Percentiles rank a stretch among this genome's conserved stretches.
Evolutionary conservation across 106 monocot genomes (phyloP).

Genomic region (Allium cepa): DNA sequence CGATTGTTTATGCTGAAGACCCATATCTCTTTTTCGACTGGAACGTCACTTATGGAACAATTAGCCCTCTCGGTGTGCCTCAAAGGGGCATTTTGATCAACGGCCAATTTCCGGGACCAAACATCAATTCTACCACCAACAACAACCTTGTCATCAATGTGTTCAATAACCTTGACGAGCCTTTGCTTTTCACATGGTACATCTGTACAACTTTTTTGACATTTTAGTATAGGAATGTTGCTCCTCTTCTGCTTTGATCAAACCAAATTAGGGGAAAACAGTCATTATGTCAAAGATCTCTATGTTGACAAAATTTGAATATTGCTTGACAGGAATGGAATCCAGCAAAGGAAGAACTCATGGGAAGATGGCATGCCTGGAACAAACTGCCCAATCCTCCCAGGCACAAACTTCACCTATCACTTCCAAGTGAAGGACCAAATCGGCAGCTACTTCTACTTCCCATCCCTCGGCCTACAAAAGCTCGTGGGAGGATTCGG

Average conservation of each 20-base stretch:
- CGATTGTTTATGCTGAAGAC: slow-evolving; percentile 27
- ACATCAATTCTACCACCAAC: slow-evolving; percentile 79
- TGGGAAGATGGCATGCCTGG: slow-evolving; percentile 77
- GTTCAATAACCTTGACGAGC: slow-evolving; percentile 68
- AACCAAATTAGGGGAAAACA: too few relatives aligned
- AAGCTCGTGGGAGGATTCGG: slow-evolving; percentile 76
- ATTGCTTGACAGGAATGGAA: slow-evolving; percentile 38
- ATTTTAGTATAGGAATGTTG: background rate
- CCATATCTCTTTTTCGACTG: slow-evolving; percentile 67
- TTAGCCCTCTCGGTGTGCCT: slow-evolving; percentile 28
- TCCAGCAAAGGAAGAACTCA: slow-evolving; percentile 84
- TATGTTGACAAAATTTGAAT: background rate
- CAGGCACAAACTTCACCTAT: slow-evolving; percentile 67
- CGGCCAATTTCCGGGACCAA: slow-evolving; percentile 61
- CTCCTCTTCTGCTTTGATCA: too few relatives aligned
- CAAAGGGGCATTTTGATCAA: slow-evolving; percentile 73
- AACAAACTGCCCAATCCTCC: slow-evolving; percentile 76
- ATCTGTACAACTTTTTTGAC: background rate
- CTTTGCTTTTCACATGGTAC: slow-evolving; percentile 46
- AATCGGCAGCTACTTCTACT: slow-evolving; percentile 85
- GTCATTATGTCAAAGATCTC: background rate
- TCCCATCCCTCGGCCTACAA: slow-evolving; percentile 70
- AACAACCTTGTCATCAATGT: slow-evolving; percentile 83
- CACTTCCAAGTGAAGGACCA: slow-evolving; percentile 83
- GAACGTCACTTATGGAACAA: slow-evolving; percentile 56